A percentile compares a stretch with the other conserved stretches of the same genome.
phyloP scores from a whole-genome alignment of 208 protist genomes.

The Entamoeba moshkovskii region DNA sequence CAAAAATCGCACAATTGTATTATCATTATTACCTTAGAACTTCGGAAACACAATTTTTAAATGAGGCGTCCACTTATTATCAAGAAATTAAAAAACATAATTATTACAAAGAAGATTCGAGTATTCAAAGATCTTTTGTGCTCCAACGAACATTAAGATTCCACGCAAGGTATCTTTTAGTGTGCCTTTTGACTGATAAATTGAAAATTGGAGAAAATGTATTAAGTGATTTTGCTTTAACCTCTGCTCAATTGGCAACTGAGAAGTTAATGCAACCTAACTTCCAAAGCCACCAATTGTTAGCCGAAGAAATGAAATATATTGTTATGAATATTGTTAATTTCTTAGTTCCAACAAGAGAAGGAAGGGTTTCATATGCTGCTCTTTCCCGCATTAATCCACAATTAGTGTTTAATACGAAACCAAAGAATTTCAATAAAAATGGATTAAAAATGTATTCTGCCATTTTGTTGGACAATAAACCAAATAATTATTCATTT shows the following conservation, averaged over 20 bases:
- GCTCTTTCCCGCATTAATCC: not conserved
- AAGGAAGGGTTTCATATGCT: not conserved
- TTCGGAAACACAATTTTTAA: not conserved
- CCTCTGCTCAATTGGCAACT: not conserved
- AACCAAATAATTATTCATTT: not conserved
- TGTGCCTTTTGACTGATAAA: not conserved
- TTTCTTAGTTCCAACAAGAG: not conserved
- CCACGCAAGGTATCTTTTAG: not conserved
- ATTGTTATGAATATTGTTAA: not conserved
- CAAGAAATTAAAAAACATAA: not conserved
- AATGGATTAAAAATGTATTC: not conserved
- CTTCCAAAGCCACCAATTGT: not conserved
- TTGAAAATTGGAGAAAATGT: not conserved
- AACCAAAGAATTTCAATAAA: not conserved
- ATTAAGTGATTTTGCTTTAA: not conserved
- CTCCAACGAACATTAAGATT: not conserved
- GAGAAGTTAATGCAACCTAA: not conserved
- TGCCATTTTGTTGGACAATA: not conserved
- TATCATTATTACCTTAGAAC: not conserved
- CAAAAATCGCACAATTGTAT: not conserved
- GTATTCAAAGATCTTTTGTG: not conserved
- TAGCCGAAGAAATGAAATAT: not conserved
- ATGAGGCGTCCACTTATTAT: not conserved
- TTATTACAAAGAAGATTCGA: not conserved
- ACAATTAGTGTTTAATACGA: not conserved